phyloP scores from a whole-genome alignment of 2,329 filamentous ascomycete species.

The Rachicladosporium sp. region DNA sequence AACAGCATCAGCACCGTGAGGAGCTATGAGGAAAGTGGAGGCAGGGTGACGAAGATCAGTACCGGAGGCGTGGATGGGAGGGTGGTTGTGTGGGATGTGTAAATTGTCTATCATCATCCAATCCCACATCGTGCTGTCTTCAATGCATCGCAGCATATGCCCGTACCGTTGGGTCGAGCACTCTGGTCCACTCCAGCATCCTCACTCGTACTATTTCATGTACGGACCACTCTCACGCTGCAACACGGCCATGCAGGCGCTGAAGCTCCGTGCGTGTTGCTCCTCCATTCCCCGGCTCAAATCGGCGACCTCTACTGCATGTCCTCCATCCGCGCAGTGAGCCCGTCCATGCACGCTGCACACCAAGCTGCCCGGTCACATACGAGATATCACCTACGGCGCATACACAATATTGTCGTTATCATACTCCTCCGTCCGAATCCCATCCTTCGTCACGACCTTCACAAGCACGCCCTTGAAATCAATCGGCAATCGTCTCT shows the following conservation, averaged over 20 bases:
- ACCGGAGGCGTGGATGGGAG: conserved; percentile 41
- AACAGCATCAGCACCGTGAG: conserved; percentile 87
- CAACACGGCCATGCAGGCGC: too few species aligned
- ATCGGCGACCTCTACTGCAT: too few species aligned
- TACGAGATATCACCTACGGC: conserved; percentile 10
- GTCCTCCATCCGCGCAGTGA: too few species aligned
- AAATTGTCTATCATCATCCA: conserved; percentile 5
- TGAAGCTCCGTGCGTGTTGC: too few species aligned
- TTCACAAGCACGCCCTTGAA: conserved; percentile 92
- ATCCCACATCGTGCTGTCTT: too few species aligned
- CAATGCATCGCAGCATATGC: too few species aligned
- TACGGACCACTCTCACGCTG: too few species aligned
- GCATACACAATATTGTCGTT: conserved; percentile 37
- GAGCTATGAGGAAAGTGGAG: conserved; percentile 53
- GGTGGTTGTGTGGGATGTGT: conserved; percentile 36
- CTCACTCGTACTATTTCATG: too few species aligned
- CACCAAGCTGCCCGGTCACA: background rate
- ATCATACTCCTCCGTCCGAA: conserved; percentile 73
- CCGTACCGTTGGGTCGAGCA: too few species aligned
- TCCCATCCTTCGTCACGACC: conserved; percentile 87
- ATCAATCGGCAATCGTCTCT: conserved; percentile 91
- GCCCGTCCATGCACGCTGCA: too few species aligned
- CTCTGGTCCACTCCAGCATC: too few species aligned
- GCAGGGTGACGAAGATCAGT: conserved; percentile 59
- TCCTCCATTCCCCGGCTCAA: too few species aligned